These are phyloP conservation scores for Cyclostephanos tholiformis DNA, from an alignment of 108 stramenopile species.

Conservation along the genomic window DNA sequence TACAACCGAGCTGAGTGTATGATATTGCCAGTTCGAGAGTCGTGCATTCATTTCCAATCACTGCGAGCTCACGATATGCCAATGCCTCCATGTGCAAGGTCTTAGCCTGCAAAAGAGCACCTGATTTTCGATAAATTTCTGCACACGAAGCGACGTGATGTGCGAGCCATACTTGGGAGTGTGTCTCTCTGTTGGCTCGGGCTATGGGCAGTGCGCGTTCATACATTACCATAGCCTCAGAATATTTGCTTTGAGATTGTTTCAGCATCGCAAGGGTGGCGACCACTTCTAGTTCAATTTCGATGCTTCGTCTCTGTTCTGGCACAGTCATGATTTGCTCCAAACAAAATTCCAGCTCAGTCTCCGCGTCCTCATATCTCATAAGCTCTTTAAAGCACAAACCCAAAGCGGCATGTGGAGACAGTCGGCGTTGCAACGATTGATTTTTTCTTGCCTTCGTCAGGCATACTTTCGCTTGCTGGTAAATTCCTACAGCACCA, in stretches of 20 bases:
- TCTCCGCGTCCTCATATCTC: slow-evolving; percentile 41
- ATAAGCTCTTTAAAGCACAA: slow-evolving; percentile 35
- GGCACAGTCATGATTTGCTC: slow-evolving; percentile 20
- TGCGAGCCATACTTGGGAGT: slow-evolving; percentile 43
- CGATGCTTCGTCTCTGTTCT: slow-evolving; percentile 10
- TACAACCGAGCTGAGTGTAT: slow-evolving; percentile 41
- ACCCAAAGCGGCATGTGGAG: slow-evolving; percentile 25
- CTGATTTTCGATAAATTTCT: slow-evolving; percentile 39
- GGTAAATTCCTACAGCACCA: slow-evolving; percentile 27
- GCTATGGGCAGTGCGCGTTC: slow-evolving; percentile 38
- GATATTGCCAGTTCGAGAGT: slow-evolving; percentile 43
- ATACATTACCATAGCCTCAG: slow-evolving; percentile 40
- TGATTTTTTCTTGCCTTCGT: slow-evolving; percentile 1
- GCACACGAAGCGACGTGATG: slow-evolving; percentile 38
- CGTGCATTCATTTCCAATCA: slow-evolving; percentile 29
- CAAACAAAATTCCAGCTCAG: slow-evolving; percentile 33
- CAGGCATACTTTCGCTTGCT: slow-evolving; percentile 32
- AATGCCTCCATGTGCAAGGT: slow-evolving; percentile 38
- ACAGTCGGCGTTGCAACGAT: slow-evolving; percentile 14
- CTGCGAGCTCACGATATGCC: slow-evolving; percentile 30
- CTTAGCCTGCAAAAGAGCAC: slow-evolving; percentile 27
- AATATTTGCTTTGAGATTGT: slow-evolving; percentile 40
- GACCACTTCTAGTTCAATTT: slow-evolving; percentile 29
- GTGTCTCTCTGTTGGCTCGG: slow-evolving; percentile 12
- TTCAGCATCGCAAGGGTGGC: slow-evolving; percentile 41